Conservation (phyloP, 768 basidiomycete genomes). For the Fibroporia radiculosa region DNA sequence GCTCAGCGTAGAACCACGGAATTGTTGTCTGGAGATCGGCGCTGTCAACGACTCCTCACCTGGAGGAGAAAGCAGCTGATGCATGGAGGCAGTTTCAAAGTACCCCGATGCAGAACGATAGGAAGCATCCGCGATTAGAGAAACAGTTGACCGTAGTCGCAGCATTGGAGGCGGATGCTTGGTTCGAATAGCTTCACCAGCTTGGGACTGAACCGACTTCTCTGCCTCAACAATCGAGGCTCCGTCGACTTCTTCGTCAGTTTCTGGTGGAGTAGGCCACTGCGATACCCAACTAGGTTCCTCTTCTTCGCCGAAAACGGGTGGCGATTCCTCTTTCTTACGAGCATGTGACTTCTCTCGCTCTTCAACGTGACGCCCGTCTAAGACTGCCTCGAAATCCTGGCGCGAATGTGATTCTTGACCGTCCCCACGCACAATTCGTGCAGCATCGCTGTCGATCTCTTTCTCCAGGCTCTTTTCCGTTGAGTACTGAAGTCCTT, state of each 20-base stretch:
- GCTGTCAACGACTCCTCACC: conserved; percentile 1
- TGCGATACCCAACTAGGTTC: conserved; percentile 47
- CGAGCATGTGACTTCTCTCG: conserved; percentile 10
- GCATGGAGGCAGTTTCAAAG: no score
- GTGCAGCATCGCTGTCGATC: conserved; percentile 57
- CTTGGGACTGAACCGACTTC: neutral
- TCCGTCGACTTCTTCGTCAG: conserved; percentile 4
- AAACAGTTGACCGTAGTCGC: conserved; percentile 16
- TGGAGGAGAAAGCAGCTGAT: conserved; percentile 1
- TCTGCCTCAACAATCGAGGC: neutral
- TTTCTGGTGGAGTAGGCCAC: conserved; percentile 19
- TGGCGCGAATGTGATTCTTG: conserved; percentile 34
- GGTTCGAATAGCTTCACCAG: neutral
- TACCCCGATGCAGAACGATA: conserved; percentile 9
- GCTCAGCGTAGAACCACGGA: conserved; percentile 17
- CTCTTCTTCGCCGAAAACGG: conserved; percentile 17
- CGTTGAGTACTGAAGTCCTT: conserved; percentile 43
- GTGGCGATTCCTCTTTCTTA: conserved; percentile 11
- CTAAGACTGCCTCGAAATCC: conserved; percentile 4
- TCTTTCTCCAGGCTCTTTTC: conserved; percentile 62
- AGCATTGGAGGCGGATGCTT: conserved; percentile 6
- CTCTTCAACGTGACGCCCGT: conserved; percentile 13
- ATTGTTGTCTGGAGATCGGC: conserved; percentile 4
- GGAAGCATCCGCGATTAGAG: conserved; percentile 14
- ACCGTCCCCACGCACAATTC: conserved; percentile 71